Percentiles rank a stretch among this genome's conserved stretches.
Evolutionary conservation across 768 basidiomycete species (phyloP).

Genomic region (Leccinum longicurvipes): DNA sequence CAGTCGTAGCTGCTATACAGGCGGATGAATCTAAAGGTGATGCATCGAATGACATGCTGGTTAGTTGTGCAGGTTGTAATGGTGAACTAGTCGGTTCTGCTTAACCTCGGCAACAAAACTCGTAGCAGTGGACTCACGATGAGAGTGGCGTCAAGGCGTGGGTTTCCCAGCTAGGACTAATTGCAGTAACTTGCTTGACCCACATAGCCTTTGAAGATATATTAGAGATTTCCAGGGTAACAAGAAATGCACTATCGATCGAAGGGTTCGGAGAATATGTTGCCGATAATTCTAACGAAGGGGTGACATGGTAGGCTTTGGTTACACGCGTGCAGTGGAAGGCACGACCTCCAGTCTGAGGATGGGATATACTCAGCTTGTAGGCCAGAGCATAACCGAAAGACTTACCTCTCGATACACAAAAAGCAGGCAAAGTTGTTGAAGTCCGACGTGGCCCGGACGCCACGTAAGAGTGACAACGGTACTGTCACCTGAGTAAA

Average conservation of each 20-base stretch:
- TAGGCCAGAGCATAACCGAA: neutral
- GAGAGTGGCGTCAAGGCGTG: constrained; percentile 33
- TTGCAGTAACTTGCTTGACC: constrained; percentile 55
- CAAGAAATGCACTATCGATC: constrained; percentile 44
- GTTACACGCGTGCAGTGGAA: constrained; percentile 59
- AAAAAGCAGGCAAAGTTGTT: constrained; percentile 60
- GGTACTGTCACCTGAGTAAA: constrained; percentile 48
- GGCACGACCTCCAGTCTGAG: constrained; percentile 43
- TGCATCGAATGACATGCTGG: constrained; percentile 42
- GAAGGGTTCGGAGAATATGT: constrained; percentile 50
- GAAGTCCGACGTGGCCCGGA: constrained; percentile 43
- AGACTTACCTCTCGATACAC: constrained; percentile 58
- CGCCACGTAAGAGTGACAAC: constrained; percentile 55
- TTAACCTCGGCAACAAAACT: constrained; percentile 3
- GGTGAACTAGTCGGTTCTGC: constrained; percentile 33
- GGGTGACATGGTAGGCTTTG: constrained; percentile 56
- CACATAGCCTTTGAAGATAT: constrained; percentile 38
- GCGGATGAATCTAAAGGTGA: constrained; percentile 35
- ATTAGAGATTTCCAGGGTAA: constrained; percentile 60
- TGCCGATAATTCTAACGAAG: constrained; percentile 53
- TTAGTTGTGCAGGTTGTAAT: constrained; percentile 48
- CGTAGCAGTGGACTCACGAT: constrained; percentile 39
- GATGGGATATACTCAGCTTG: constrained; percentile 4
- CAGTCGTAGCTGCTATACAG: constrained; percentile 40
- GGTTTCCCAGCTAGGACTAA: constrained; percentile 72